Conservation (phyloP, 2,329 filamentous ascomycete genomes). For the Dactylellina leptospora region DNA sequence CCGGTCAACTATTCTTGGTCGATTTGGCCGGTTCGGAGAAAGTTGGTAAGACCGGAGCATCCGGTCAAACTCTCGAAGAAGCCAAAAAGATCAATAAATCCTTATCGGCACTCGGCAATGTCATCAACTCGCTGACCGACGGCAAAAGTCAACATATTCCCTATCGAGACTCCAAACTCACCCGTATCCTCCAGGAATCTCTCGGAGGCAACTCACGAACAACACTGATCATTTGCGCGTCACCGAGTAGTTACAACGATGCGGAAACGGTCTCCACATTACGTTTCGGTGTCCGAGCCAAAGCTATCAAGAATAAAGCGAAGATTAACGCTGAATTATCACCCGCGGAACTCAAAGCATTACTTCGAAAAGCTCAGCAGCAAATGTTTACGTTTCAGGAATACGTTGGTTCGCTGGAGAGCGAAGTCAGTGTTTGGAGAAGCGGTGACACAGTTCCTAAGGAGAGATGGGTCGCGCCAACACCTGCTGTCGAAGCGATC, state of each 20-base stretch:
- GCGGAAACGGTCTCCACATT: constrained; percentile 98
- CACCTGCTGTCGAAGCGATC: constrained; percentile 66
- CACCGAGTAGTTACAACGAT: constrained; percentile 93
- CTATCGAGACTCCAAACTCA: constrained; percentile 97
- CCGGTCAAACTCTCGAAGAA: constrained; percentile 87
- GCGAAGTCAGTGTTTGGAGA: constrained; percentile 87
- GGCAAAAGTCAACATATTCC: constrained; percentile 95
- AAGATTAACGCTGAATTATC: constrained; percentile 99
- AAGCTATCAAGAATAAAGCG: constrained; percentile 99
- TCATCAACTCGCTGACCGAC: constrained; percentile 98
- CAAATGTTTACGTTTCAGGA: constrained; percentile 88
- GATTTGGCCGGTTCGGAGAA: constrained; percentile 95
- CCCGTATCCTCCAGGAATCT: constrained; percentile 93
- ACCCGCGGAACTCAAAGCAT: constrained; percentile 88
- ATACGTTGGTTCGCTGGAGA: constrained; percentile 84
- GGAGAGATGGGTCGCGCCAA: constrained; percentile 81
- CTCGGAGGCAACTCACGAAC: constrained; percentile 99
- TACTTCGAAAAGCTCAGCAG: constrained; percentile 89
- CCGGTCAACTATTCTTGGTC: constrained; percentile 96
- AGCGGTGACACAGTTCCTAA: constrained; percentile 86
- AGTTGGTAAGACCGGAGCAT: constrained; percentile 96
- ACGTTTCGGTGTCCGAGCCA: constrained; percentile 94
- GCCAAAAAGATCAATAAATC: constrained; percentile 99
- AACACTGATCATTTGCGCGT: constrained; percentile 99
- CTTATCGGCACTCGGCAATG: constrained; percentile 89